Percentiles rank a stretch among this genome's conserved stretches.
Conservation (phyloP, 202 grass and related monocot genomes). For the Brachypodium distachyon region DNA sequence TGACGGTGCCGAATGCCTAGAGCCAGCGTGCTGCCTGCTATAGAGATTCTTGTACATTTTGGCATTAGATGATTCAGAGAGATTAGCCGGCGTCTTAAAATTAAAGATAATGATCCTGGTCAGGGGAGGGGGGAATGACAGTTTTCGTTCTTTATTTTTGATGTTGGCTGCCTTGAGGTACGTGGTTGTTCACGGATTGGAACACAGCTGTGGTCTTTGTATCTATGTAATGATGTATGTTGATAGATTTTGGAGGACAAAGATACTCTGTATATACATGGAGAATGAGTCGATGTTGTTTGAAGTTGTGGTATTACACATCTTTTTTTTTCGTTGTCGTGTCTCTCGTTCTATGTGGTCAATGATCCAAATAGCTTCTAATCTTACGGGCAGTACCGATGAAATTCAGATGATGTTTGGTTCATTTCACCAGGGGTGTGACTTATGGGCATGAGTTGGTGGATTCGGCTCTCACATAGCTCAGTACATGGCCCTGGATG, state of each 20-base stretch:
- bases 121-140: background rate
- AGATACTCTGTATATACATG: background rate
- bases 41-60: conserved; percentile 34
- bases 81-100: conserved; percentile 10
- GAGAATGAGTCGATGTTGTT: background rate
- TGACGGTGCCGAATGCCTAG: conserved; percentile 38
- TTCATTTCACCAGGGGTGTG: too few relatives aligned
- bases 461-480: conserved; percentile 88
- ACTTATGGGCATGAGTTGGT: too few relatives aligned
- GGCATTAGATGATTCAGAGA: conserved; percentile 1
- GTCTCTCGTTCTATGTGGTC: too few relatives aligned
- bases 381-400: background rate
- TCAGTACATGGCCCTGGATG: conserved; percentile 86
- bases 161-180: background rate
- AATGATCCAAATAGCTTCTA: too few relatives aligned
- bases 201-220: background rate
- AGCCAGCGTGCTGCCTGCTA: background rate
- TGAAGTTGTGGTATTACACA: background rate
- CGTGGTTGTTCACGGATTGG: background rate
- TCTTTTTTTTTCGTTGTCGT: too few relatives aligned
- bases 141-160: background rate
- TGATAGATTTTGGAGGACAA: background rate
- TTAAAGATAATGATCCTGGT: background rate
- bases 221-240: background rate
- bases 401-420: too few relatives aligned